phyloP scores from a whole-genome alignment of 2,329 filamentous ascomycete genomes.

The Neopestalotiopsis sp. region DNA sequence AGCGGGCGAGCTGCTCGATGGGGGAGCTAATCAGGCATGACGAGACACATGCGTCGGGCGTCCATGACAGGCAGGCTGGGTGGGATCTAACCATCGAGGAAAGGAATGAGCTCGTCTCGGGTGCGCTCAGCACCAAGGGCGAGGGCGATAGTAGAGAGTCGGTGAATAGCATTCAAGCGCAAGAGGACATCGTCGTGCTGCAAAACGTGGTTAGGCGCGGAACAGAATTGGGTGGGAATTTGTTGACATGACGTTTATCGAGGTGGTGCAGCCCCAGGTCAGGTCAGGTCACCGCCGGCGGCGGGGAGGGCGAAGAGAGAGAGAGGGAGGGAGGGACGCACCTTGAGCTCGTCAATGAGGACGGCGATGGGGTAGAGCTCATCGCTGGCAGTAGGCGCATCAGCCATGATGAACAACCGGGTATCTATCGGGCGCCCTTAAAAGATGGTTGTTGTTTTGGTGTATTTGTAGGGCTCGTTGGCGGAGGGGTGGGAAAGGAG shows the following conservation, averaged over 20 bases:
- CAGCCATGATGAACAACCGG: slow-evolving; percentile 72
- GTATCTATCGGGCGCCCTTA: slow-evolving; percentile 17
- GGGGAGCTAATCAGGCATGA: too few species aligned
- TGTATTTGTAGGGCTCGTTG: not conserved
- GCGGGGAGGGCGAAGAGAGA: slow-evolving; percentile 25
- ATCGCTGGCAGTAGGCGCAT: slow-evolving; percentile 89
- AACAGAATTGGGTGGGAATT: slow-evolving; percentile 19
- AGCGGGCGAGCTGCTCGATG: slow-evolving; percentile 25
- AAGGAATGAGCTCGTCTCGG: slow-evolving; percentile 97
- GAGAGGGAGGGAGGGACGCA: slow-evolving; percentile 45
- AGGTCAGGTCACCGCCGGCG: slow-evolving; percentile 5
- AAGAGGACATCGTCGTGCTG: slow-evolving; percentile 98
- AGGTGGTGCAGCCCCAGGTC: too few species aligned
- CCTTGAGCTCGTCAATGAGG: slow-evolving; percentile 99
- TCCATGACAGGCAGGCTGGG: slow-evolving; percentile 19
- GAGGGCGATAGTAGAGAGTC: slow-evolving; percentile 96
- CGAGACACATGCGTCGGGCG: slow-evolving; percentile 7
- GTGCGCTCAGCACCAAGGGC: slow-evolving; percentile 95
- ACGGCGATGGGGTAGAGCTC: slow-evolving; percentile 99
- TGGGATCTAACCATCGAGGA: slow-evolving; percentile 83
- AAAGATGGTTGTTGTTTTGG: slow-evolving; percentile 13
- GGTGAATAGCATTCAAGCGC: slow-evolving; percentile 97
- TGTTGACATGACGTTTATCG: slow-evolving; percentile 20
- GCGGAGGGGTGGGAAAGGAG: slow-evolving; percentile 3
- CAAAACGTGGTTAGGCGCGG: slow-evolving; percentile 31